Base-by-base conservation (phyloP, 1,284 basidiomycete species). In the Cryptococcus neoformans region DNA sequence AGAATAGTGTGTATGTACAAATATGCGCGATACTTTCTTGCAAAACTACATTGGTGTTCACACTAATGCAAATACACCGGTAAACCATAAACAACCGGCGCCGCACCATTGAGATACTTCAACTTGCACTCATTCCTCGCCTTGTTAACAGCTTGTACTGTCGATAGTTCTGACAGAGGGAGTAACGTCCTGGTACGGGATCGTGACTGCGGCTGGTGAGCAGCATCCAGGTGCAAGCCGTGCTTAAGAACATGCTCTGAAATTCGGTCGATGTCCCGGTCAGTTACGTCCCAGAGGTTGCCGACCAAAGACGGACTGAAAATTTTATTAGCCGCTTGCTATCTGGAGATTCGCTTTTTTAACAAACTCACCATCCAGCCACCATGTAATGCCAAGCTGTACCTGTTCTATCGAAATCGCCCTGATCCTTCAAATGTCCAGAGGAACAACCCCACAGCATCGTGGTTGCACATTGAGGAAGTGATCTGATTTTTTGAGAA, bases 381-480 rank as follows among this genome's bases (percentile, higher is more conserved):
- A 96, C 73, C 86, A 97, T 89, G 74, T 99, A 99, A 68, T 92
- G 87, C 73, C 90, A 87, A 0, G 96, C 92, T 16, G 92, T 98
- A 8, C 95, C 95, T 12, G 85, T 83, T 12, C 89, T 83, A 68
- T 99, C 95, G 67, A 93, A 93, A 59, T 95, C 91, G 10, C 95
- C 95, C 83, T 92, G 90, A 54, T 94, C 89, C 54, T 84, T 83
- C 60, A 99, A 78, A 3, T 84, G 79, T 14, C 94, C 96, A 0
- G 92, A 96, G 0, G 95, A 99, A 80, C 95, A 99, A 0, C 96
- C 95, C 95, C 94, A 99, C 7, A 99, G 84, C 92, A 99, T 96
- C 0, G 91, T 88, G 9, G 88, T 88, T 1, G 95, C 93, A 72
- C 95, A 99, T 16, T 82, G 82, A 3, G 83, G 82, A 21, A 99